Evolutionary conservation across 768 basidiomycete species (phyloP), one percentile per base, ranked within the genome.

Genomic region (Rhizopogon salebrosus): DNA sequence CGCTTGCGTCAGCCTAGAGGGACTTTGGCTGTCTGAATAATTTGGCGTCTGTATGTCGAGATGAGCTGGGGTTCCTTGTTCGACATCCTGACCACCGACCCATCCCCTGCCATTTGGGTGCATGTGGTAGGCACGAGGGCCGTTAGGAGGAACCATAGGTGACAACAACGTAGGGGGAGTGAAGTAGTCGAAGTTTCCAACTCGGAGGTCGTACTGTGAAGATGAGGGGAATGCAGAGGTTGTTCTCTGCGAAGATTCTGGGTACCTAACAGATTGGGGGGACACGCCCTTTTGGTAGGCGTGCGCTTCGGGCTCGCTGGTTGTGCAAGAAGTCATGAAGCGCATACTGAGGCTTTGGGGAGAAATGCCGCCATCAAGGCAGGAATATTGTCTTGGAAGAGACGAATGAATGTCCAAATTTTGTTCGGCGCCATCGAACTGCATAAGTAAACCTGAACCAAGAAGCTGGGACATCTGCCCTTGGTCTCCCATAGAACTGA

Each of bases 221-320:
- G 41, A 55, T 1, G 60, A 51, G 46, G 58, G 48, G 31, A 53
- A 42, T 51, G 59, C 51, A 2, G 68, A 63, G 2, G 64, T 63
- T 26, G 69, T 60, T 24, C 67, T 62, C 27, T 70, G 67, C 2
- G 67, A 66, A 0, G 68, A 68, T 40, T 64, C 66, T 2, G 68
- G 68, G 43, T 66, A 70, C 0, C 29, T 53, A 1, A 60, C 51
- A 31, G 49, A 36, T 14, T 55, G 46, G 16, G 55, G 45, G 8
- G 48, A 35, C 52, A 41, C 46, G 20, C 50, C 58, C 24, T 52
- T 57, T 40, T 48, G 60, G 55, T 66, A 56, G 56, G 60, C 66
- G 59, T 60, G 61, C 55, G 58, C 46, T 58, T 65, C 59, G 60
- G 57, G 60, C 62, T 58, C 65, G 39, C 57, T 52, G 51, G 49